Conservation (phyloP, 257 asterid genomes). For the Penstemon newberryi region DNA sequence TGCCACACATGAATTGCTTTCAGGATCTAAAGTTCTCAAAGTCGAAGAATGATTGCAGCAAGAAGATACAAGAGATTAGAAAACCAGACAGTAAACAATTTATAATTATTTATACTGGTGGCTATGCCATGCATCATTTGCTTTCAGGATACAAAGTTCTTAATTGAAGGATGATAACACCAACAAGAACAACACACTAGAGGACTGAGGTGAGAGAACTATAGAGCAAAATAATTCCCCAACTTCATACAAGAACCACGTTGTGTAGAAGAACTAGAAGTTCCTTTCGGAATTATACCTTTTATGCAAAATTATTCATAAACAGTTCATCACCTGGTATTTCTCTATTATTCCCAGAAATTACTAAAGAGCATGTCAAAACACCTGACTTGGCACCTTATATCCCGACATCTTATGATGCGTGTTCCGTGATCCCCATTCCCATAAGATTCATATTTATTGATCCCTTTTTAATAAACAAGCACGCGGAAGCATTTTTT, state of each 20-base stretch:
- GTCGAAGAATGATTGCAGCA: conserved; percentile 3
- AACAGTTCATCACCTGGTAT: neutral
- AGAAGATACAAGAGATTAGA: neutral
- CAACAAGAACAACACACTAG: no score
- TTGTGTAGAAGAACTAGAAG: neutral
- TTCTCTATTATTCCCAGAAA: neutral
- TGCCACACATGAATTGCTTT: conserved; percentile 19
- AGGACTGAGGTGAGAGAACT: no score
- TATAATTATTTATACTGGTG: no score
- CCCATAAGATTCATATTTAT: neutral
- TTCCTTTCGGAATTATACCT: neutral
- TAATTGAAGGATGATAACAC: no score
- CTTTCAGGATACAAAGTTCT: no score
- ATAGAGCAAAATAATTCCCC: no score
- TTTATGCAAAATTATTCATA: neutral
- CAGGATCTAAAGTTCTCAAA: conserved; percentile 13
- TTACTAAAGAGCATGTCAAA: neutral
- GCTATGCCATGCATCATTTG: no score
- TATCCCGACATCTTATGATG: neutral
- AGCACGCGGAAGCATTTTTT: neutral
- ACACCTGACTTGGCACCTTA: conserved; percentile 8
- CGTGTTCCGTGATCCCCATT: neutral
- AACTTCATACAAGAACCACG: no score
- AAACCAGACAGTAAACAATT: conserved; percentile 5
- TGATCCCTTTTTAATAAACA: conserved; percentile 5